Percentiles rank a stretch among this genome's conserved stretches.
Evolutionary conservation across 768 basidiomycete genomes (phyloP).

Genomic region (Obba rivulosa): DNA sequence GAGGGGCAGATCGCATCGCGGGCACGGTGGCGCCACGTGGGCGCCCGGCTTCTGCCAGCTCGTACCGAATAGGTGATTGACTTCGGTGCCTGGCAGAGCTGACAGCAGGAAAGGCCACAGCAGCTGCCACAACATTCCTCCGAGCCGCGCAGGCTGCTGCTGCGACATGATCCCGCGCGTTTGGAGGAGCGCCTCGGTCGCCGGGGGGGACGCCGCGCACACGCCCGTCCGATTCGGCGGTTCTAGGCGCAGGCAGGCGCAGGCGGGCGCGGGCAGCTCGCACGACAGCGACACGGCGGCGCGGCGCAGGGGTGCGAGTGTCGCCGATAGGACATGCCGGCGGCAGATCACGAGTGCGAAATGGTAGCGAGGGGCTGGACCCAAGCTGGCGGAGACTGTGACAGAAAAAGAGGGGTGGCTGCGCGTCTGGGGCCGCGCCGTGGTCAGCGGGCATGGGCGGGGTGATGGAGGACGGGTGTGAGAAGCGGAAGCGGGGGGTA

Average conservation of each 20-base stretch:
- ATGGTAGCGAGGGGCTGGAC: background rate
- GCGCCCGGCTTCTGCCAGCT: too few relatives aligned
- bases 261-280: background rate
- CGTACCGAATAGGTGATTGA: too few relatives aligned
- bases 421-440: background rate
- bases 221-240: too few relatives aligned
- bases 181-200: background rate
- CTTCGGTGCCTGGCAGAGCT: too few relatives aligned
- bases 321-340: background rate
- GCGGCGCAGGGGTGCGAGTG: conserved; percentile 1
- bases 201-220: too few relatives aligned
- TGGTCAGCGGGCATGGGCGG: background rate
- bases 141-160: too few relatives aligned
- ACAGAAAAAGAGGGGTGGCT: background rate
- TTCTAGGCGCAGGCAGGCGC: background rate
- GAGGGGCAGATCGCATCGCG: too few relatives aligned
- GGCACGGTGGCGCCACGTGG: too few relatives aligned
- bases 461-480: background rate
- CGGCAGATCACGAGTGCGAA: background rate
- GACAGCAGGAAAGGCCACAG: too few relatives aligned
- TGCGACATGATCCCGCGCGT: conserved; percentile 4
- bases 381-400: background rate
- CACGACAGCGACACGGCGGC: too few relatives aligned
- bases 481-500: background rate
- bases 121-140: too few relatives aligned